Evolutionary conservation across 768 basidiomycete genomes (phyloP).

Genomic region (Tylopilus sp.): DNA sequence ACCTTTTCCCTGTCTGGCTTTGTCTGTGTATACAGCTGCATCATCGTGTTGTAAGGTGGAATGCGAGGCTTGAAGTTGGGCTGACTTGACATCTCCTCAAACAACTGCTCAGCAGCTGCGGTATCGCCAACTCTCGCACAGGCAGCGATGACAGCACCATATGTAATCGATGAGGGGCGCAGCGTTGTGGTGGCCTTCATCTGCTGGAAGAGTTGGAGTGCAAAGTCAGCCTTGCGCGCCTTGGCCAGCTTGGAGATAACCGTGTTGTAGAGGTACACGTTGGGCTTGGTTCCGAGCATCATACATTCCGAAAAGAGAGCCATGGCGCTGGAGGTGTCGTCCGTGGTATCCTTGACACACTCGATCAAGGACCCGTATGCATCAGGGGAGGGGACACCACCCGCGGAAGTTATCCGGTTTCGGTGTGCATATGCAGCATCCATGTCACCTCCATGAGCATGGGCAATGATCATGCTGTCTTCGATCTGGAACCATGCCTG

Average conservation of each 20-base stretch:
- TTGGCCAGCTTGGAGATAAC: constrained; percentile 94
- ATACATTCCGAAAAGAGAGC: constrained; percentile 79
- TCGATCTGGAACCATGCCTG: constrained; percentile 75
- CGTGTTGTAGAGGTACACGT: constrained; percentile 92
- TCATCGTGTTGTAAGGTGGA: constrained; percentile 98
- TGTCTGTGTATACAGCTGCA: constrained; percentile 92
- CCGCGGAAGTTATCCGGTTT: constrained; percentile 68
- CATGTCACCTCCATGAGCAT: constrained; percentile 77
- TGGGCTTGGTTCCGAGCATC: constrained; percentile 64
- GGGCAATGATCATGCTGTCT: constrained; percentile 84
- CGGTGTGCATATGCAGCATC: constrained; percentile 82
- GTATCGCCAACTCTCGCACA: constrained; percentile 92
- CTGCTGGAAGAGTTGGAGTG: constrained; percentile 80
- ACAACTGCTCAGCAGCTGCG: constrained; percentile 74
- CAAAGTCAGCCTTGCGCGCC: constrained; percentile 90
- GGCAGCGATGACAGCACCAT: constrained; percentile 90
- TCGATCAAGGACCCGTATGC: constrained; percentile 91
- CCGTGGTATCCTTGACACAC: constrained; percentile 89
- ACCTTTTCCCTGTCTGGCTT: constrained; percentile 80
- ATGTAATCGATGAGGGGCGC: constrained; percentile 81
- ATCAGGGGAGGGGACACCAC: constrained; percentile 78
- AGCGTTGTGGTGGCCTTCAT: constrained; percentile 67
- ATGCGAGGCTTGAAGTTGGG: constrained; percentile 82
- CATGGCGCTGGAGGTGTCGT: constrained; percentile 87
- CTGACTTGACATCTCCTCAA: constrained; percentile 75